Base-by-base conservation (phyloP, 192 early-diverging fungal species). In the Umbelopsis ramanniana region DNA sequence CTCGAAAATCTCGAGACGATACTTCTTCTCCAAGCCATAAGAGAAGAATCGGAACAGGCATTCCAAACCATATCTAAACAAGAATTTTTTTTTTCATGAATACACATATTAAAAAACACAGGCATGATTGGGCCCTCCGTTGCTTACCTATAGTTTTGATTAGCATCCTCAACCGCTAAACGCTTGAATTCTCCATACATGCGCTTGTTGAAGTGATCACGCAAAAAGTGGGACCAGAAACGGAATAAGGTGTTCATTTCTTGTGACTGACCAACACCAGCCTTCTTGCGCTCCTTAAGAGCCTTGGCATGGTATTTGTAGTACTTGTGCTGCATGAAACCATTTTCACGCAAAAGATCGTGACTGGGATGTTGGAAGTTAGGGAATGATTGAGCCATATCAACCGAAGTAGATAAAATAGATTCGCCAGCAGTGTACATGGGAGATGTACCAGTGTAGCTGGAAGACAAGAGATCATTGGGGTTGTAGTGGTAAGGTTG, bases 211-310 rank as follows among this genome's bases (percentile, higher is more conserved):
- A 95, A 98, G 73, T 92, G 92, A 80, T 98, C 97, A 80, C 95
- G 95, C 79, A 98, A 84, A 80, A 98, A 98, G 83, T 97, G 95
- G 63, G 91, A 94, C 97, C 97, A 98, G 92, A 98, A 98, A 24
- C 95, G 90, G 76, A 77, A 81, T 70, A 98, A 81, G 11, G 97
- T 97, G 87, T 97, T 97, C 97, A 98, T 98, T 77, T 97, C 95
- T 71, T 93, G 94, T 45, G 91, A 93, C 53, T 90, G 91, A n/a
- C 97, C 96, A 21, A 88, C 85, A 21, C 97, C 97, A 19, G 91
- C 85, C 60, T 88, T 87, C 81, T 95, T 95, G 77, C 97, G 95
- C 83, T 98, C 97, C 75, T 90, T 90, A 50, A 97, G 82, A 38
- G 97, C 97, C 84, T 95, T 93, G 69, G 90, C 91, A 74, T 93